Percentiles rank a stretch among this genome's conserved stretches.
Evolutionary conservation across 2,329 filamentous ascomycete species (phyloP).

Genomic region (Metarhizium guizhouense): DNA sequence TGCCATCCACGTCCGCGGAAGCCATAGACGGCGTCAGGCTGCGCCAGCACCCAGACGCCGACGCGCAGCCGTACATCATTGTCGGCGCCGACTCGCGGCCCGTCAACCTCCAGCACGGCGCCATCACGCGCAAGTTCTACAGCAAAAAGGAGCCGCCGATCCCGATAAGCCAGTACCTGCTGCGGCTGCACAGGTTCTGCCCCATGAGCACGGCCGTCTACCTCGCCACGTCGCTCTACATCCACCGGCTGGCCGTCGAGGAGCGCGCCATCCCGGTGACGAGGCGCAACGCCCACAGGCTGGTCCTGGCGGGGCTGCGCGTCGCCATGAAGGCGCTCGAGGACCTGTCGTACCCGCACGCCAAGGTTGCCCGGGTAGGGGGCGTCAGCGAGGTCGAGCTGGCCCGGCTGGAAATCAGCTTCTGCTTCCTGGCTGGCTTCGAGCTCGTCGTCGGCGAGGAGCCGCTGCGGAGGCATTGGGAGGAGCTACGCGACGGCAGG

Average conservation of each 20-base stretch:
- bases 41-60: conserved; percentile 21
- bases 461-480: conserved; percentile 23
- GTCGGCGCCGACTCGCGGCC: conserved; percentile 64
- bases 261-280: conserved; percentile 76
- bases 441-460: conserved; percentile 52
- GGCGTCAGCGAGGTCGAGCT: conserved; percentile 78
- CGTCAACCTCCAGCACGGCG: conserved; percentile 68
- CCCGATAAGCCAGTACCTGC: conserved; percentile 72
- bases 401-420: conserved; percentile 77
- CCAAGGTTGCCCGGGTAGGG: conserved; percentile 76
- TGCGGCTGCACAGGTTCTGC: conserved; percentile 81
- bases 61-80: conserved; percentile 45
- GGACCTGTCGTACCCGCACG: conserved; percentile 79
- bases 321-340: conserved; percentile 95
- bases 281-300: conserved; percentile 72
- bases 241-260: conserved; percentile 69
- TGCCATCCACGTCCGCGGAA: conserved; percentile 14
- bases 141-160: conserved; percentile 81
- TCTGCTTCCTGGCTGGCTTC: conserved; percentile 80
- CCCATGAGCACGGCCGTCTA: conserved; percentile 93
- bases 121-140: conserved; percentile 88
- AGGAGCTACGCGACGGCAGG: conserved; percentile 21
- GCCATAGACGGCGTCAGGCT: conserved; percentile 48
- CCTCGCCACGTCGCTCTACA: conserved; percentile 80
- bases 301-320: conserved; percentile 73